Conservation (phyloP, 352 stramenopile species). For the Pythium utonaiense region DNA sequence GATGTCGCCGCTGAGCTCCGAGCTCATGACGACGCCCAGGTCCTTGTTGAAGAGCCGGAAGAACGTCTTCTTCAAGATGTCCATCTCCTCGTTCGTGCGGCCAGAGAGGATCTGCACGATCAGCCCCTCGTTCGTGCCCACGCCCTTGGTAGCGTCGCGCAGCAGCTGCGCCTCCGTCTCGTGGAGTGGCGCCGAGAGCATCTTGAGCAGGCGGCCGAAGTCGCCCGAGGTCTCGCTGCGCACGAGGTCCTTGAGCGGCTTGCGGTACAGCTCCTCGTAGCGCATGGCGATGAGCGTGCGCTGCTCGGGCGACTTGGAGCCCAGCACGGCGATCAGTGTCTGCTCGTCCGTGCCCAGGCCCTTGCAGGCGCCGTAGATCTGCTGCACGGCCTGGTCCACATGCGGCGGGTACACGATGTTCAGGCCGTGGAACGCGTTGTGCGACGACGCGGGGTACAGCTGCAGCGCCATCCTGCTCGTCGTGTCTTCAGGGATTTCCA, state of each 20-base stretch:
- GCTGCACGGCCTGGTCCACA: slow-evolving; percentile 58
- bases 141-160: slow-evolving; percentile 62
- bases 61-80: slow-evolving; percentile 77
- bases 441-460: slow-evolving; percentile 58
- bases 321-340: slow-evolving; percentile 62
- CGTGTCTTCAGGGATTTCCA: too few species aligned
- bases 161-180: slow-evolving; percentile 71
- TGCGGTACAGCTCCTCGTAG: slow-evolving; percentile 66
- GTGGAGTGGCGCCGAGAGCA: slow-evolving; percentile 70
- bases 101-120: slow-evolving; percentile 65
- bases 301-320: slow-evolving; percentile 61
- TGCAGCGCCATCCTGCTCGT: slow-evolving; percentile 25
- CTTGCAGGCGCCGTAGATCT: slow-evolving; percentile 66
- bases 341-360: slow-evolving; percentile 75
- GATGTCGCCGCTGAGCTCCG: slow-evolving; percentile 73
- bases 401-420: slow-evolving; percentile 39
- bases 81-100: slow-evolving; percentile 77
- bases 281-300: slow-evolving; percentile 64
- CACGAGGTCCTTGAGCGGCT: slow-evolving; percentile 50
- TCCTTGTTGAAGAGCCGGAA: slow-evolving; percentile 68
- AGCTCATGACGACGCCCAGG: slow-evolving; percentile 55
- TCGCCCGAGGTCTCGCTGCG: slow-evolving; percentile 74
- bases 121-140: slow-evolving; percentile 68
- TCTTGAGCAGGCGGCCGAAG: slow-evolving; percentile 61
- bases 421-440: slow-evolving; percentile 51